Base-by-base conservation (phyloP, 2,329 filamentous ascomycete genomes). In the Nemania bipapillata region DNA sequence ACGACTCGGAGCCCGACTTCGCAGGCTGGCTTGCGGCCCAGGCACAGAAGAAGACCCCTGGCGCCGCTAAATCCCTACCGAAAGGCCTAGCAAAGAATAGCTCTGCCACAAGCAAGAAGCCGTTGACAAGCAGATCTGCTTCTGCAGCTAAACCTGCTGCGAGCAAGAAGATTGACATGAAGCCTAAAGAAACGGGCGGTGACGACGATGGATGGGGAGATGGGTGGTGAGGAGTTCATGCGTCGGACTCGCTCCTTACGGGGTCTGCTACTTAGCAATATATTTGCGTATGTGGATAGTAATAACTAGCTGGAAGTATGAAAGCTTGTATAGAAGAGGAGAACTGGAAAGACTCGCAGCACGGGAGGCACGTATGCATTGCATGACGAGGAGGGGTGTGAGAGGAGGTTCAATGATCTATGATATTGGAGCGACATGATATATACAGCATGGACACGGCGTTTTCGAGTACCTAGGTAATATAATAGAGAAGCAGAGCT, bases 11-110 rank as follows among this genome's bases (percentile, higher is more conserved):
- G 79, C 95, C 95, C 0, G 96, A 98, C 79, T 98, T 99, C 80
- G 95, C 94, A 4, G 94, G 94, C 4, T 98, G 96, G 94, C 81
- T 98, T 24, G 94, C 93, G 12, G 94, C 94, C 12, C 93, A 97
- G 78, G 89, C 91, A 5, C 86, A 91, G 70, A 97, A 96, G 82
- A 85, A 85, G 11, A 60, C 77, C 49, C 70, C 78, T 12, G 49
- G 50, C 2, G 60, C 22, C 1, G 74, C 81, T 1, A 96, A 92
- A 72, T 83, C 90, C 2, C 78, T 98, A 63, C 94, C 95, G 0
- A 99, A 97, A 81, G 95, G 95, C 0, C 79, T 98, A 28, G 82
- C 84, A 1, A 97, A 96, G 80, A 76, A 76, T 9, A 72, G 80
- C 76, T 32, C 56, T 4, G 28, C 64, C 5, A n/a, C 66, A 6